phyloP scores from a whole-genome alignment of 2,329 filamentous ascomycete species.

The Trichophyton schoenleinii region DNA sequence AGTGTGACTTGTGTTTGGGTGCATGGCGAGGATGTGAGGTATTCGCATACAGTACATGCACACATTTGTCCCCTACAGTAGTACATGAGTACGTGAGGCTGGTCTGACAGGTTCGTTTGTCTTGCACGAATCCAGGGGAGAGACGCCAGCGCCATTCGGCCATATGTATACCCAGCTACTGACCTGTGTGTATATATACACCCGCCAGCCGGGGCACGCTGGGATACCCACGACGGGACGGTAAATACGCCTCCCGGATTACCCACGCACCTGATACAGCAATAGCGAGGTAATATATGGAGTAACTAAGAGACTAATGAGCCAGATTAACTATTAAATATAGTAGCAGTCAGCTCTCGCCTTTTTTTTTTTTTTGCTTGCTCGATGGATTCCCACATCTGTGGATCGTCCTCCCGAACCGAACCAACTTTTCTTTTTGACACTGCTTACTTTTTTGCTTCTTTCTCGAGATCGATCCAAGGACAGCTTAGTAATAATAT shows the following conservation, averaged over 20 bases:
- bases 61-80: neutral
- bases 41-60: neutral
- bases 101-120: conserved; percentile 1
- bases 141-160: neutral
- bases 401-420: conserved; percentile 1
- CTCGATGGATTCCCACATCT: conserved; percentile 1
- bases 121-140: neutral
- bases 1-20: neutral
- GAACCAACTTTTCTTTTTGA: conserved; percentile 4
- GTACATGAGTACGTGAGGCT: neutral
- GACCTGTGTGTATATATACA: neutral
- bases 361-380: neutral
- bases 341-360: neutral
- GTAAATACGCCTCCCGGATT: neutral
- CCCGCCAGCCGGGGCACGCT: neutral
- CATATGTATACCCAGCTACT: neutral
- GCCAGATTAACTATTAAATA: neutral
- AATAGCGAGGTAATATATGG: neutral
- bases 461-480: neutral
- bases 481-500: neutral
- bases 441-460: neutral
- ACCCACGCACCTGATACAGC: neutral
- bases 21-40: neutral
- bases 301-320: neutral
- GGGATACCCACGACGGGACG: neutral